Conservation (phyloP, 2,329 filamentous ascomycete species). For the Calonectria crousiana region DNA sequence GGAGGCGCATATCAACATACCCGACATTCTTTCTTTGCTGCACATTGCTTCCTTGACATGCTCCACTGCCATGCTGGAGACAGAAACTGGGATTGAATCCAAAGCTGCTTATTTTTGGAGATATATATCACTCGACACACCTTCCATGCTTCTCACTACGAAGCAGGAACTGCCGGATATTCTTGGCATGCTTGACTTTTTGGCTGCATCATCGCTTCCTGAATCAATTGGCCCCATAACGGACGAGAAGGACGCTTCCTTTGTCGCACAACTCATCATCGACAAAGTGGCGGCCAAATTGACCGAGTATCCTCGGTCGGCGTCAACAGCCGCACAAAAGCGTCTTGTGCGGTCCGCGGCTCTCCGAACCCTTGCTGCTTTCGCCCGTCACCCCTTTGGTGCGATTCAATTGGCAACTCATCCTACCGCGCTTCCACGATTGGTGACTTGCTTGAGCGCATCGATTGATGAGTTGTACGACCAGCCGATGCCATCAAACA, state of each 20-base stretch:
- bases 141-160: constrained; percentile 75
- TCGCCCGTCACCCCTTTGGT: constrained; percentile 73
- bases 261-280: constrained; percentile 63
- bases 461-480: constrained; percentile 83
- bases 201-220: constrained; percentile 74
- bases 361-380: constrained; percentile 68
- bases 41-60: constrained; percentile 73
- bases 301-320: constrained; percentile 62
- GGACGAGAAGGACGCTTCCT: constrained; percentile 55
- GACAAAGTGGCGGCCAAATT: constrained; percentile 74
- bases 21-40: constrained; percentile 74
- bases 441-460: constrained; percentile 73
- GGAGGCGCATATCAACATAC: constrained; percentile 71
- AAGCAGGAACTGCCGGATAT: constrained; percentile 75
- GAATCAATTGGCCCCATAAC: constrained; percentile 76
- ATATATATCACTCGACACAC: constrained; percentile 73
- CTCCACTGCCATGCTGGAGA: constrained; percentile 52
- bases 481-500: constrained; percentile 58
- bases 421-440: constrained; percentile 76
- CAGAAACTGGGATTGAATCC: constrained; percentile 46
- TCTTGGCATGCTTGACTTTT: constrained; percentile 71
- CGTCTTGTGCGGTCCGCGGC: constrained; percentile 60
- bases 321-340: constrained; percentile 53
- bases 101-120: constrained; percentile 71
- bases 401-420: constrained; percentile 76